phyloP scores from a whole-genome alignment of 192 early-diverging fungal genomes.

The Gryganskiella cystojenkinii region DNA sequence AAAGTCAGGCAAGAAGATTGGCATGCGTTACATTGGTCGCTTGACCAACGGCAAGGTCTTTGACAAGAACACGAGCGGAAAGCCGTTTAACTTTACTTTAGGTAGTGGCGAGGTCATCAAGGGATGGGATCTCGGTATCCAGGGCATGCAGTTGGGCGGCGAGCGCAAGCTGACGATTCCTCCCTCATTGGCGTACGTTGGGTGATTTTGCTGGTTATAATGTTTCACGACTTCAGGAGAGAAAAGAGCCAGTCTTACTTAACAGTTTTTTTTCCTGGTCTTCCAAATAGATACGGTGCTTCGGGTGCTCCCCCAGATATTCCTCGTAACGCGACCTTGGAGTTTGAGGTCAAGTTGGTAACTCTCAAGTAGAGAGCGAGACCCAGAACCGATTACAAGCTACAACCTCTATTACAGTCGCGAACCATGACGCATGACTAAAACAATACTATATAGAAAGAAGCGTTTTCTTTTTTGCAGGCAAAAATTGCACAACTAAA shows the following conservation, averaged over 20 bases:
- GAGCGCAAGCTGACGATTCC: conserved; percentile 90
- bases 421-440: too few relatives aligned
- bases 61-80: conserved; percentile 89
- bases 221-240: too few relatives aligned
- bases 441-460: too few relatives aligned
- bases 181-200: conserved; percentile 67
- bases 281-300: conserved; percentile 25
- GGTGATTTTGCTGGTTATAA: too few relatives aligned
- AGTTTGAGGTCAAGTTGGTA: conserved; percentile 77
- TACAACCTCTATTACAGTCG: too few relatives aligned
- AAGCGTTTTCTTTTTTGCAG: too few relatives aligned
- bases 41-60: conserved; percentile 68
- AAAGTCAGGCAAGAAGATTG: conserved; percentile 59
- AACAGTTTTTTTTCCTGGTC: background rate
- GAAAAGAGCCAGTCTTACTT: too few relatives aligned
- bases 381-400: too few relatives aligned
- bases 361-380: conserved; percentile 19
- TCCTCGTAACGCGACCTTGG: conserved; percentile 80
- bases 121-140: conserved; percentile 89
- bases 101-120: conserved; percentile 87
- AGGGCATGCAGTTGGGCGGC: conserved; percentile 90
- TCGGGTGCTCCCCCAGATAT: conserved; percentile 85
- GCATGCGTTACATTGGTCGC: conserved; percentile 50
- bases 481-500: background rate
- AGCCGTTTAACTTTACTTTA: conserved; percentile 85